Evolutionary conservation across 805 yeast genomes (phyloP).

Genomic region (Brettanomyces sp.): DNA sequence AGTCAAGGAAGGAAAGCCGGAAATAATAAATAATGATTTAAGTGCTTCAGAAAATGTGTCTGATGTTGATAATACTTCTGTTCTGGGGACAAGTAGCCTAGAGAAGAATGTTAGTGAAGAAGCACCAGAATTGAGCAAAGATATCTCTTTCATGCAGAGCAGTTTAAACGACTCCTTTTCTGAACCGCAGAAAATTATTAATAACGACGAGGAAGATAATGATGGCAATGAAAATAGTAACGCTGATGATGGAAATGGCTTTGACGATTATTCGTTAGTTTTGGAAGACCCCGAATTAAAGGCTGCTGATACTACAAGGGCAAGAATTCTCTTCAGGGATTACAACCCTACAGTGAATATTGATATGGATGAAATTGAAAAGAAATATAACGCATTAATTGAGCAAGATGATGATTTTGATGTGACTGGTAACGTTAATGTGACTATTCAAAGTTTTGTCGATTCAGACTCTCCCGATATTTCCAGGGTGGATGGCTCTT

Average conservation of each 20-base stretch:
- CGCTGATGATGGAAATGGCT: no score
- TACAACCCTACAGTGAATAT: slow-evolving; percentile 8
- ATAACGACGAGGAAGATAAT: not conserved
- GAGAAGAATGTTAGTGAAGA: not conserved
- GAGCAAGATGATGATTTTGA: slow-evolving; percentile 8
- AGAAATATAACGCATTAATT: slow-evolving; percentile 17
- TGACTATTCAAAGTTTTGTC: not conserved
- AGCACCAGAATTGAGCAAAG: not conserved
- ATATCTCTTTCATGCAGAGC: not conserved
- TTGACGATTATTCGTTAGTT: not conserved
- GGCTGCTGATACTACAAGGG: slow-evolving; percentile 9
- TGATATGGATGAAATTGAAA: slow-evolving; percentile 21
- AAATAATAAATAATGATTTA: not conserved
- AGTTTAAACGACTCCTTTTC: not conserved
- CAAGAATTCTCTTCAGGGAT: slow-evolving; percentile 16
- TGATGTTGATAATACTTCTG: no score
- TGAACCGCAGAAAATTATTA: not conserved
- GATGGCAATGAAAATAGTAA: not conserved
- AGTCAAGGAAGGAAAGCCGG: slow-evolving; percentile 3
- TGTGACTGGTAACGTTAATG: not conserved
- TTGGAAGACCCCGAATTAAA: slow-evolving; percentile 1
- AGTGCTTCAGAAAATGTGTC: not conserved
- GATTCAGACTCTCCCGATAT: not conserved
- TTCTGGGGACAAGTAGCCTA: no score
- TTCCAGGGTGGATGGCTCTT: not conserved